Percentiles rank a stretch among this genome's conserved stretches.
Conservation (phyloP, 805 yeast species). For the Candida palmyrensis region DNA sequence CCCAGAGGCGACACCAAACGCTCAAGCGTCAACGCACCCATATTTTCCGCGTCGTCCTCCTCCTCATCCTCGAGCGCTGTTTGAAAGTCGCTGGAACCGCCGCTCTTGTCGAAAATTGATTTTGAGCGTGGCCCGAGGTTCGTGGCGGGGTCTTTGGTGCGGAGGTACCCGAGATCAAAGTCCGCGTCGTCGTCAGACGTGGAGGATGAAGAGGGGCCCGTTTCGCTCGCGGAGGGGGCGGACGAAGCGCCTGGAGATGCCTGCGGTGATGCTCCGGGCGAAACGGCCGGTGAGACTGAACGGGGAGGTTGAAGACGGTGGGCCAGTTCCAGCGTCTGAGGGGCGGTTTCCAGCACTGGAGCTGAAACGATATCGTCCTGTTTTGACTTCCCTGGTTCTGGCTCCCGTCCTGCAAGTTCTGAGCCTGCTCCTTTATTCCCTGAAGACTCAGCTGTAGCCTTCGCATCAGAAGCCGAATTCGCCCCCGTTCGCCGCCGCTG, state of each 20-base stretch:
- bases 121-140: conserved; percentile 27
- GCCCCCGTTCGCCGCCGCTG: too few relatives aligned
- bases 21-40: conserved; percentile 43
- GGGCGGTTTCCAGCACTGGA: neutral
- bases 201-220: neutral
- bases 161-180: conserved; percentile 25
- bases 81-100: conserved; percentile 2
- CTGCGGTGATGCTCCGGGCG: too few relatives aligned
- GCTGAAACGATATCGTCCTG: too few relatives aligned
- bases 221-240: neutral
- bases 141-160: conserved; percentile 12
- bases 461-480: conserved; percentile 14
- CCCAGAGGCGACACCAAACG: conserved; percentile 52
- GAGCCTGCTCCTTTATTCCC: neutral
- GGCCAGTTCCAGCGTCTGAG: too few relatives aligned
- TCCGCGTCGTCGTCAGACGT: conserved; percentile 12
- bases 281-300: too few relatives aligned
- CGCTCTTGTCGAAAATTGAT: conserved; percentile 32
- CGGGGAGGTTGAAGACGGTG: too few relatives aligned
- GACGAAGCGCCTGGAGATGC: neutral
- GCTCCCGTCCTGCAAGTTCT: too few relatives aligned
- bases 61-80: conserved; percentile 8
- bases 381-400: too few relatives aligned
- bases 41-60: conserved; percentile 11
- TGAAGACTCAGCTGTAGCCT: conserved; percentile 1